A percentile compares a stretch with the other conserved stretches of the same genome.
phyloP scores from a whole-genome alignment of 306 rosid genomes.

The Abrus precatorius region DNA sequence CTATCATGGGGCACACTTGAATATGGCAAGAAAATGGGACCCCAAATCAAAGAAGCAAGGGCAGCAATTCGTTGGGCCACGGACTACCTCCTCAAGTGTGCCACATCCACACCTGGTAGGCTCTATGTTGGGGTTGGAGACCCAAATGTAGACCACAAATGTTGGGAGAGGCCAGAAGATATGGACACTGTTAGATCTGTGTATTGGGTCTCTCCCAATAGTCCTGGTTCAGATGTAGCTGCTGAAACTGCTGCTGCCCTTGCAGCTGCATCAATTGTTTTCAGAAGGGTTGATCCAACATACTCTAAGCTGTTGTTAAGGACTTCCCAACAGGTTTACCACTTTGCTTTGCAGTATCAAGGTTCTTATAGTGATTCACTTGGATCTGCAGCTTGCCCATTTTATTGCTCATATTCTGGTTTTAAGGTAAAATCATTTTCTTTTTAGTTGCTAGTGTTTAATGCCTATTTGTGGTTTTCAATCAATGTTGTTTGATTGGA shows the following conservation, averaged over 20 bases:
- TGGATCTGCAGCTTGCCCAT: constrained; percentile 87
- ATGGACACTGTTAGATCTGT: constrained; percentile 77
- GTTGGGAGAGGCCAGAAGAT: constrained; percentile 98
- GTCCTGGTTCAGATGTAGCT: constrained; percentile 91
- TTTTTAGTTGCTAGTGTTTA: background rate
- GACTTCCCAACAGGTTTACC: constrained; percentile 75
- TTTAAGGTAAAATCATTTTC: constrained; percentile 63
- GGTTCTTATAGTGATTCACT: constrained; percentile 90
- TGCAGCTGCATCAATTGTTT: constrained; percentile 89
- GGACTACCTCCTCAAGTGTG: constrained; percentile 81
- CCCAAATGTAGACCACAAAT: constrained; percentile 80
- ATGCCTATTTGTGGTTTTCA: background rate
- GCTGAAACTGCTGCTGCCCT: constrained; percentile 93
- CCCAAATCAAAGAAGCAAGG: constrained; percentile 59
- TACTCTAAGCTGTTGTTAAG: constrained; percentile 68
- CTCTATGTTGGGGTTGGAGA: constrained; percentile 95
- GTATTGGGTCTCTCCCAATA: constrained; percentile 68
- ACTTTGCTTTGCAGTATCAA: constrained; percentile 73
- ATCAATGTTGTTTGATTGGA: background rate
- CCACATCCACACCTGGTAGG: constrained; percentile 69
- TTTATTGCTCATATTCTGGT: constrained; percentile 96
- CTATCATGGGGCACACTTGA: constrained; percentile 86
- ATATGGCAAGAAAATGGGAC: constrained; percentile 80
- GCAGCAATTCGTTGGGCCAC: constrained; percentile 86
- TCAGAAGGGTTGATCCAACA: constrained; percentile 66